Evolutionary conservation across 2,329 filamentous ascomycete species (phyloP).

Genomic region (Emmonsiellopsis sp.): DNA sequence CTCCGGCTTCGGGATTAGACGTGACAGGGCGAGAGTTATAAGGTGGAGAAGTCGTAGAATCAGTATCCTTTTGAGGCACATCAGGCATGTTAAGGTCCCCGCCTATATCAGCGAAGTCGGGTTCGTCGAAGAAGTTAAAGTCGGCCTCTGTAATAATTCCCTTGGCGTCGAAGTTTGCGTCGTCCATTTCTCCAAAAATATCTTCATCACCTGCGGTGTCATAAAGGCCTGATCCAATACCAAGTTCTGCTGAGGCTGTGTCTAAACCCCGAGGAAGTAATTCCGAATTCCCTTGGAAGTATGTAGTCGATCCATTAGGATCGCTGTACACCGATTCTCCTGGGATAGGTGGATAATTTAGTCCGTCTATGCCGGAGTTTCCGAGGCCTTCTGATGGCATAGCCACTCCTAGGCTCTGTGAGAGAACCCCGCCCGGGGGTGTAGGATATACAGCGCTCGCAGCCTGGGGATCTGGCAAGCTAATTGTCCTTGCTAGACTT

Average conservation of each 20-base stretch:
- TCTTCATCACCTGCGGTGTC: constrained; percentile 41
- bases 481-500: constrained; percentile 29
- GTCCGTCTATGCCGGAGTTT: constrained; percentile 17
- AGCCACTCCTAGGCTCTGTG: background rate
- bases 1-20: background rate
- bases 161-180: constrained; percentile 43
- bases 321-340: constrained; percentile 10
- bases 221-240: constrained; percentile 31
- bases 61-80: background rate
- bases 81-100: background rate
- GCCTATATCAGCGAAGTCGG: constrained; percentile 22
- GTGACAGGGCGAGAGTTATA: background rate
- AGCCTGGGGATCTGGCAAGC: constrained; percentile 31
- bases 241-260: constrained; percentile 17
- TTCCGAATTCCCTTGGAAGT: constrained; percentile 12
- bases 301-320: constrained; percentile 7
- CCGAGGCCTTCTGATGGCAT: constrained; percentile 1
- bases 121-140: constrained; percentile 56
- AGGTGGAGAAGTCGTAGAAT: background rate
- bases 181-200: constrained; percentile 49
- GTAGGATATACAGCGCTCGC: constrained; percentile 43
- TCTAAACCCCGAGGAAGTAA: constrained; percentile 16
- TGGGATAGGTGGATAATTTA: constrained; percentile 9
- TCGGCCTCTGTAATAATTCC: constrained; percentile 50
- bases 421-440: constrained; percentile 30